phyloP scores from a whole-genome alignment of 2,329 filamentous ascomycete genomes.

The Ophiostoma ips region DNA sequence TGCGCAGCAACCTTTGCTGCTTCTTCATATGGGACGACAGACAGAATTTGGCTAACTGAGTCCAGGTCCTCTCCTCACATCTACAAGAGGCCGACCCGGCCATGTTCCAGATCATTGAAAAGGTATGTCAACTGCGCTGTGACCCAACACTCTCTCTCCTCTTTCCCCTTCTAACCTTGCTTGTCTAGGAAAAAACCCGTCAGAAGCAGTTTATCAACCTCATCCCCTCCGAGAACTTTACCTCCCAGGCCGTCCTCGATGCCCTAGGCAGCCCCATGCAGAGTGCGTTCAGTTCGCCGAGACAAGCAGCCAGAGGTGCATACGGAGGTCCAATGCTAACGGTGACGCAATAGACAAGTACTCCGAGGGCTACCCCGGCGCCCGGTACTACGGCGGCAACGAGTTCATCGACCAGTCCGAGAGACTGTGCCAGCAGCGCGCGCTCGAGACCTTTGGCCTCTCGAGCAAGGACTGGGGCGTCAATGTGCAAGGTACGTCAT shows the following conservation, averaged over 20 bases:
- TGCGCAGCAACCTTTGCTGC: no score
- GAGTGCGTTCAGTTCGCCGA: conserved; percentile 44
- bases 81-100: conserved; percentile 75
- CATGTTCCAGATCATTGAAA: conserved; percentile 81
- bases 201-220: conserved; percentile 99
- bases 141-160: no score
- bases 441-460: conserved; percentile 74
- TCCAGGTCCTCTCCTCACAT: conserved; percentile 62
- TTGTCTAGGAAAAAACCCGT: conserved; percentile 70
- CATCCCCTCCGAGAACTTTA: conserved; percentile 92
- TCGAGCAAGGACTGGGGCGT: conserved; percentile 86
- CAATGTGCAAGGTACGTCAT: conserved; percentile 63
- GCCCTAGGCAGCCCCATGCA: conserved; percentile 90
- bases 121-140: conserved; percentile 37
- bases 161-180: conserved; percentile 22
- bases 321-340: not conserved
- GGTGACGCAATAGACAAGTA: conserved; percentile 74
- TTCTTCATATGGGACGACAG: no score
- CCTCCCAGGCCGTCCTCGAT: conserved; percentile 82
- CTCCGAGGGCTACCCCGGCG: conserved; percentile 93
- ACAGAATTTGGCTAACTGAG: conserved; percentile 8
- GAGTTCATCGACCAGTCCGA: conserved; percentile 91
- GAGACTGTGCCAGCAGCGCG: conserved; percentile 76
- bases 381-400: conserved; percentile 92
- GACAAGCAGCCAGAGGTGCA: not conserved